Evolutionary conservation across 345 rosid species (phyloP).

Genomic region (Alliaria petiolata): DNA sequence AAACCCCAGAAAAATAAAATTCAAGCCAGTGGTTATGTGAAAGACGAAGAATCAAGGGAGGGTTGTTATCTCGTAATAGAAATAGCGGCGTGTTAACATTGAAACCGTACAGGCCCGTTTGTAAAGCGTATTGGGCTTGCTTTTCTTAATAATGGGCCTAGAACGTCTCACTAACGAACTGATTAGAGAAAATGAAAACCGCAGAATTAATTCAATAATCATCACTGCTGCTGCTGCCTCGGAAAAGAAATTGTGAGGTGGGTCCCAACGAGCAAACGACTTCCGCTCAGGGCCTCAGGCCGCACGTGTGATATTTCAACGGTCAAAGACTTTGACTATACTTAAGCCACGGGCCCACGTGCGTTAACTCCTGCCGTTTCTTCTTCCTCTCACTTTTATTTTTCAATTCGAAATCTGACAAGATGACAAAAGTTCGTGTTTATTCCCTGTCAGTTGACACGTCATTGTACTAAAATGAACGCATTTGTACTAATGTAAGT

Average conservation of each 20-base stretch:
- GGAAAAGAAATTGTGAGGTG: neutral
- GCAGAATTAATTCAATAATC: neutral
- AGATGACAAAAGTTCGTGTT: conserved; percentile 33
- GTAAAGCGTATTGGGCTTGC: neutral
- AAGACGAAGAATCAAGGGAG: neutral
- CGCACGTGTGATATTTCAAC: conserved; percentile 18
- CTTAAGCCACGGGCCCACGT: conserved; percentile 15
- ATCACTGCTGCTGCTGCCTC: too few species aligned
- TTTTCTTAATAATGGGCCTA: neutral
- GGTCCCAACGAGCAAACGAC: neutral
- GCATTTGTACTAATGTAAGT: neutral
- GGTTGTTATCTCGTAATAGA: neutral
- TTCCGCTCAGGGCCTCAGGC: neutral
- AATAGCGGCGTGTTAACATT: too few species aligned
- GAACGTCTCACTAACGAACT: neutral
- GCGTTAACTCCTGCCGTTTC: conserved; percentile 21
- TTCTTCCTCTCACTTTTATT: neutral
- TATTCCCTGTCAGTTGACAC: conserved; percentile 25
- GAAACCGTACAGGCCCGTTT: neutral
- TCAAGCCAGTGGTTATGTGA: neutral
- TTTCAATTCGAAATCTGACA: neutral
- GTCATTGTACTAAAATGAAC: neutral
- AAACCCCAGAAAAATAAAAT: neutral
- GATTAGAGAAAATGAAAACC: neutral
- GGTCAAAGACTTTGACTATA: conserved; percentile 29